These are phyloP conservation scores for Gremmenia infestans DNA, from an alignment of 2,329 filamentous ascomycete species.

Conservation along the genomic window DNA sequence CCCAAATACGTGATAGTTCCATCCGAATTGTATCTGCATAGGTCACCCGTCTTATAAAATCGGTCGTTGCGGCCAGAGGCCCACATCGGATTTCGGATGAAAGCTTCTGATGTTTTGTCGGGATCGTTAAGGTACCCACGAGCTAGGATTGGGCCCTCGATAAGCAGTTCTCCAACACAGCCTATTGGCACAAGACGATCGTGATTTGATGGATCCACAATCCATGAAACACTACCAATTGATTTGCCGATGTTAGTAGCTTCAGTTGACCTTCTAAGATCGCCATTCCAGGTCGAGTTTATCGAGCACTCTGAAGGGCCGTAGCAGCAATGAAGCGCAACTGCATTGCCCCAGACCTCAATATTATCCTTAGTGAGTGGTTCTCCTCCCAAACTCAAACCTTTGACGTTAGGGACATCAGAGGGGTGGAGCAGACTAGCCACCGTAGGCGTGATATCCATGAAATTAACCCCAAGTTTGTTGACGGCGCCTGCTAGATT, in stretches of 20 bases:
- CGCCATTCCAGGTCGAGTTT: conserved; percentile 5
- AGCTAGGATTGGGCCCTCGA: conserved; percentile 20
- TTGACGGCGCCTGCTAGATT: conserved; percentile 10
- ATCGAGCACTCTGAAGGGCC: conserved; percentile 18
- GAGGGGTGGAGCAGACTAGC: conserved; percentile 12
- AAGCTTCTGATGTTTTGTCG: conserved; percentile 10
- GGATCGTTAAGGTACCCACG: conserved; percentile 19
- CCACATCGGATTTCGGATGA: conserved; percentile 14
- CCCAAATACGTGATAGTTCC: conserved; percentile 57
- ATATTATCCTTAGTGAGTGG: conserved; percentile 12
- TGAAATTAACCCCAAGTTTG: conserved; percentile 10
- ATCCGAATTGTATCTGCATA: conserved; percentile 47
- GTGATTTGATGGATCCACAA: conserved; percentile 11
- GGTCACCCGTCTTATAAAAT: conserved; percentile 33
- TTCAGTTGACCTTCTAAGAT: conserved; percentile 4
- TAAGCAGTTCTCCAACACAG: conserved; percentile 16
- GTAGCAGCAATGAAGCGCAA: conserved; percentile 12
- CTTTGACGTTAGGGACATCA: conserved; percentile 10
- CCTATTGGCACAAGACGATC: conserved; percentile 15
- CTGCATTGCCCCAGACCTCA: conserved; percentile 6
- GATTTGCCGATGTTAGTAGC: conserved; percentile 10
- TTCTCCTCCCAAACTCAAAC: conserved; percentile 16
- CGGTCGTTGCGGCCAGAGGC: conserved; percentile 12
- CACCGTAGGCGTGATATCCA: conserved; percentile 16
- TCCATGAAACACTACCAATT: conserved; percentile 9